phyloP scores from a whole-genome alignment of 345 rosid species.

The Populus pruinosa region DNA sequence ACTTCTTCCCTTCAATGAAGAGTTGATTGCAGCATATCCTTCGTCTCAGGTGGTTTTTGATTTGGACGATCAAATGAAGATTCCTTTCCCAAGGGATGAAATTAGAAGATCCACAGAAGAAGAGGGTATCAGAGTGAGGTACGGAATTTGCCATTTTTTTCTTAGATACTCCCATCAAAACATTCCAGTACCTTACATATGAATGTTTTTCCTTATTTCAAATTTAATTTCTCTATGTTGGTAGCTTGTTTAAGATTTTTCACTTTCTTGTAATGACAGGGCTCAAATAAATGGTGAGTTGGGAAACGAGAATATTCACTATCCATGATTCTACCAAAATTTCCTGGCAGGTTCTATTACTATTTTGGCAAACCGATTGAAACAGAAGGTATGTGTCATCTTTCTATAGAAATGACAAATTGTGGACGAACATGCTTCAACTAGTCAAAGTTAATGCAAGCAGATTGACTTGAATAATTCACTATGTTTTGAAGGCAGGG shows the following conservation, averaged over 20 bases:
- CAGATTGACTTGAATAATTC: neutral
- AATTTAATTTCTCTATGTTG: neutral
- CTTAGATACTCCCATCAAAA: neutral
- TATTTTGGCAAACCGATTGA: constrained; percentile 37
- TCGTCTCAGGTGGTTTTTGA: constrained; percentile 35
- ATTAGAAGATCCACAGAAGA: neutral
- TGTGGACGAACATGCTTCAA: neutral
- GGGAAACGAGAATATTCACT: constrained; percentile 15
- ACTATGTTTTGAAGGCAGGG: neutral
- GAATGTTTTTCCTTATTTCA: neutral
- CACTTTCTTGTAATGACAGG: constrained; percentile 9
- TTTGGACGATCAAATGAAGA: constrained; percentile 31
- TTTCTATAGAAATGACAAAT: neutral
- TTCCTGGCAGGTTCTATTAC: constrained; percentile 33
- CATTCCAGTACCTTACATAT: neutral
- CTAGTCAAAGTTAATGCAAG: neutral
- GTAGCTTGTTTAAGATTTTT: neutral
- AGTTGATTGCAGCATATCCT: neutral
- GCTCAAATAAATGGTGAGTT: constrained; percentile 21
- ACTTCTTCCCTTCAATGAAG: neutral
- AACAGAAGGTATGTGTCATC: constrained; percentile 21
- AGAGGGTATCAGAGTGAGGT: constrained; percentile 23
- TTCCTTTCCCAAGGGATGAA: constrained; percentile 20
- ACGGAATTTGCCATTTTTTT: neutral
- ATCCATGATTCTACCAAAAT: constrained; percentile 27